Conservation (phyloP, 2,329 filamentous ascomycete species). For the Fusarium sarcochroum region DNA sequence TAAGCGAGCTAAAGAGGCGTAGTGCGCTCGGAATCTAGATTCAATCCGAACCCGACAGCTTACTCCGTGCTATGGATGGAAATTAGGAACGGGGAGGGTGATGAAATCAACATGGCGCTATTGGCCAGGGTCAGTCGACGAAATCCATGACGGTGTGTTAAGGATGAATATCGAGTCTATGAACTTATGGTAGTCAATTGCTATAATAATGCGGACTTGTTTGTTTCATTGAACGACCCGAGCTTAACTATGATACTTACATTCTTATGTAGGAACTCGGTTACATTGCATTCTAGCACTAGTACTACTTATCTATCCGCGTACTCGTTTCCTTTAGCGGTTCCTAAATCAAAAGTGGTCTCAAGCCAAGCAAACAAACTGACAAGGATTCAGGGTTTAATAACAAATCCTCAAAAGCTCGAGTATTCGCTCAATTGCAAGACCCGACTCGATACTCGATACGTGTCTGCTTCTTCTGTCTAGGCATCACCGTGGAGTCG, state of each 20-base stretch:
- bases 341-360: not conserved
- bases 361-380: not conserved
- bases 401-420: not conserved
- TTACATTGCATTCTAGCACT: not conserved
- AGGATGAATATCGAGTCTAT: not conserved
- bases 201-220: not conserved
- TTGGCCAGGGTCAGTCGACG: slow-evolving; percentile 24
- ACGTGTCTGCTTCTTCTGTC: not conserved
- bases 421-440: not conserved
- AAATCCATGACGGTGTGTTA: slow-evolving; percentile 19
- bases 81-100: slow-evolving; percentile 10
- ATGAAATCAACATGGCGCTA: slow-evolving; percentile 19
- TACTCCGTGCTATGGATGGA: slow-evolving; percentile 17
- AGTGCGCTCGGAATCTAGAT: slow-evolving; percentile 26
- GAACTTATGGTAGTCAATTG: not conserved
- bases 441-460: not conserved
- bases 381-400: not conserved
- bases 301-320: not conserved
- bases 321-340: slow-evolving; percentile 1
- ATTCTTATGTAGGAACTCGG: not conserved
- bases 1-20: too few species aligned
- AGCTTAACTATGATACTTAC: slow-evolving; percentile 1
- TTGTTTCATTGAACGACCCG: not conserved
- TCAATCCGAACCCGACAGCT: slow-evolving; percentile 38
- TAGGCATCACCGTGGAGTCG: not conserved